A percentile compares a stretch with the other conserved stretches of the same genome.
These are phyloP conservation scores for Botrytis byssoidea DNA, from an alignment of 2,329 filamentous ascomycete species.

Conservation along the genomic window DNA sequence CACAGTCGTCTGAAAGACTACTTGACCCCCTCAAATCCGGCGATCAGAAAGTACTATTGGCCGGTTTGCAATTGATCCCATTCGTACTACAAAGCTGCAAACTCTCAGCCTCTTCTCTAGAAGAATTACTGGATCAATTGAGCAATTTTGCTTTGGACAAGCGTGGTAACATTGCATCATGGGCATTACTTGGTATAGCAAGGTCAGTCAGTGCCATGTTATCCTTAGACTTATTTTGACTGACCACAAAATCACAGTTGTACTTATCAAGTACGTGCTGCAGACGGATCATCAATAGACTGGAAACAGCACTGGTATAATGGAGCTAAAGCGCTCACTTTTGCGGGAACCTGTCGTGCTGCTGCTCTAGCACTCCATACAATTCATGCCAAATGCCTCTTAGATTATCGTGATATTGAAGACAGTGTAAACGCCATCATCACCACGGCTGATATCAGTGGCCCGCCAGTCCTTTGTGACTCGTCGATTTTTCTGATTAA, in stretches of 20 bases:
- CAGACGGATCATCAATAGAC: slow-evolving; percentile 41
- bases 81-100: slow-evolving; percentile 48
- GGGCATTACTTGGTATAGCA: slow-evolving; percentile 80
- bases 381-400: slow-evolving; percentile 63
- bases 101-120: slow-evolving; percentile 52
- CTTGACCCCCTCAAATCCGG: slow-evolving; percentile 32
- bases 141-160: slow-evolving; percentile 65
- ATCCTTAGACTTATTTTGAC: not conserved
- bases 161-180: slow-evolving; percentile 63
- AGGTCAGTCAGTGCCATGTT: slow-evolving; percentile 57
- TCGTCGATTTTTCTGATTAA: slow-evolving; percentile 73
- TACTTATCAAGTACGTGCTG: slow-evolving; percentile 45
- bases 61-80: slow-evolving; percentile 52
- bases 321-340: slow-evolving; percentile 67
- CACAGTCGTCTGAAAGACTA: slow-evolving; percentile 31
- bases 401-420: slow-evolving; percentile 65
- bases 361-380: slow-evolving; percentile 68
- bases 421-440: slow-evolving; percentile 72
- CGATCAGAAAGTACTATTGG: slow-evolving; percentile 29
- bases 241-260: slow-evolving; percentile 43
- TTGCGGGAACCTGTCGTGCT: slow-evolving; percentile 69
- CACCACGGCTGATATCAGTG: slow-evolving; percentile 75
- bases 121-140: slow-evolving; percentile 57
- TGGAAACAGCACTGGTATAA: slow-evolving; percentile 80
- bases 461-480: slow-evolving; percentile 76